Evolutionary conservation across 352 stramenopile genomes (phyloP).

Genomic region (Pythium grandisporangium): DNA sequence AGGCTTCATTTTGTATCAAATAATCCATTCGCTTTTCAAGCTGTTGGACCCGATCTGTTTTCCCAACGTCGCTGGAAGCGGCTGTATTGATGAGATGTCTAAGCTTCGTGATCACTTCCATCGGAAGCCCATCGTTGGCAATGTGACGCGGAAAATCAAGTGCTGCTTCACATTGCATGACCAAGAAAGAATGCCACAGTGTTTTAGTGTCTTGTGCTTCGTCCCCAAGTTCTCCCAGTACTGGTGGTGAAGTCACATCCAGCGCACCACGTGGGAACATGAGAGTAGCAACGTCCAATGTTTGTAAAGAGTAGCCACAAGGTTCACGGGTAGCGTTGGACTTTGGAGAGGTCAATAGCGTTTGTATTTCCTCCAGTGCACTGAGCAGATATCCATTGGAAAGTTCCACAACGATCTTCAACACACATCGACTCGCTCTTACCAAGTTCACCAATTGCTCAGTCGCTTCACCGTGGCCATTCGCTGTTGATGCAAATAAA

Average conservation of each 20-base stretch:
- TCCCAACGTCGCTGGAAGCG: no score
- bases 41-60: no score
- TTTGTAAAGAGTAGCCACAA: not conserved
- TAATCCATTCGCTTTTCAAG: no score
- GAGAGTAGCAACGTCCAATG: slow-evolving; percentile 19
- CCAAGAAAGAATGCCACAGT: slow-evolving; percentile 36
- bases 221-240: slow-evolving; percentile 35
- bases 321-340: not conserved
- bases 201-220: slow-evolving; percentile 28
- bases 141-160: no score
- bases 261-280: slow-evolving; percentile 30
- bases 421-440: slow-evolving; percentile 14
- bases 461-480: not conserved
- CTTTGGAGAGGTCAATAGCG: not conserved
- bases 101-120: no score
- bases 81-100: no score
- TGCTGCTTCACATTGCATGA: no score
- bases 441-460: no score
- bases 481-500: not conserved
- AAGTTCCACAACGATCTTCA: slow-evolving; percentile 44
- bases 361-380: slow-evolving; percentile 24
- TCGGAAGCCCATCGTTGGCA: no score
- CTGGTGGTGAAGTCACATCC: slow-evolving; percentile 12
- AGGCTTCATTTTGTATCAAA: no score
- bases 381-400: slow-evolving; percentile 43